Evolutionary conservation across 2,329 filamentous ascomycete genomes (phyloP), one percentile per base, ranked within the genome.

Genomic region (Epichloe sylvatica): DNA sequence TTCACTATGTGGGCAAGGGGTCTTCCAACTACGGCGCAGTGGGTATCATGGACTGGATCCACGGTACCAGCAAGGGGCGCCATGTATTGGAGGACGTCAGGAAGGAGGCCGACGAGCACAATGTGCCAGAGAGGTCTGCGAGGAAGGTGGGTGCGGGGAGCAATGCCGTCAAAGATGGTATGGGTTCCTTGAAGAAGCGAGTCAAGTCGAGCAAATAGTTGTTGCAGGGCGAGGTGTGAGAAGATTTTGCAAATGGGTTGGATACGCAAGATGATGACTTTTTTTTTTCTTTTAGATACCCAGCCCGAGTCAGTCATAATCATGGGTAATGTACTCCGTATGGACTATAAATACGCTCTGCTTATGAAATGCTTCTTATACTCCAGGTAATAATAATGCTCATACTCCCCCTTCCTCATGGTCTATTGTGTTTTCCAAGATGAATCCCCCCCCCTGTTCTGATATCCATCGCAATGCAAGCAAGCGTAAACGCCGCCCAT

Each of bases 31-130:
- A 71, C 54, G 76, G 77, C 11, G 72, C 77, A 0, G 75, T 77
- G 69, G 81, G 81, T 0, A 53, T 84, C 2, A 52, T 84, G 52
- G 81, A 85, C 60, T 83, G 79, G 75, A 56, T 71, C 1, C 70
- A 74, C 52, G 81, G 73, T 30, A 84, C 76, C 11, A 72, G 71
- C 47, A 59, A 74, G 5, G 75, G 76, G 1, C 68, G 71, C 13
- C 66, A 67, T 33, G 71, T 79, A 2, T 62, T 78, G 2, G 73
- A 77, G 39, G 75, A 81, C 57, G 57, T 77, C 40, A 71, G 66
- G 70, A 47, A 69, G 21, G 78, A 81, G 60, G 75, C 74, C 5
- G 72, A 76, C 36, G 80, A 78, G 62, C 76, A 77, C 57, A 62
- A 71, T 25, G 62, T 78, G 13, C 70, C 72, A 57, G 70, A 69